phyloP scores from a whole-genome alignment of 306 rosid species.

The Canavalia gladiata region DNA sequence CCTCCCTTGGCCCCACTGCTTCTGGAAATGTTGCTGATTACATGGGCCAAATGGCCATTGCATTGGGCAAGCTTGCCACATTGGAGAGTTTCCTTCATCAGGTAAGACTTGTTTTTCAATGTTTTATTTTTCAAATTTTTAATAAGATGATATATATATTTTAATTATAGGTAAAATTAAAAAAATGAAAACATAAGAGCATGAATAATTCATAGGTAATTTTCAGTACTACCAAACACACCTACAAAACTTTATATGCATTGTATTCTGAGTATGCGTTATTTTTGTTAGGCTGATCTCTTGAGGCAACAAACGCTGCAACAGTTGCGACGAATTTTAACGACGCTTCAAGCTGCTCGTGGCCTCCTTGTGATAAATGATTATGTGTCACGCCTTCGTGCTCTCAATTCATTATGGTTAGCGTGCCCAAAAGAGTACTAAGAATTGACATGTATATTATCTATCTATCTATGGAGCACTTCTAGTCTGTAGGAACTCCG shows the following conservation, averaged over 20 bases:
- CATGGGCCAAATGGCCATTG: slow-evolving; percentile 97
- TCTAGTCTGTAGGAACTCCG: slow-evolving; percentile 9
- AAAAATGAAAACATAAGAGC: not conserved
- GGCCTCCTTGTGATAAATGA: slow-evolving; percentile 77
- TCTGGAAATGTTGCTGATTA: slow-evolving; percentile 81
- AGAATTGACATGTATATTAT: slow-evolving; percentile 19
- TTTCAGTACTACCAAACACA: not conserved
- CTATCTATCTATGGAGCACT: not conserved
- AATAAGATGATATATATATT: too few species aligned
- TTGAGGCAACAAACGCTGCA: slow-evolving; percentile 90
- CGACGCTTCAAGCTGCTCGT: slow-evolving; percentile 78
- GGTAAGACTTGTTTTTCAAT: slow-evolving; percentile 51
- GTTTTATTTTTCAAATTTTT: not conserved
- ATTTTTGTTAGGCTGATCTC: slow-evolving; percentile 75
- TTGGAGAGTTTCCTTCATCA: slow-evolving; percentile 81
- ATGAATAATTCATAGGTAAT: not conserved
- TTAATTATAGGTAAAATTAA: too few species aligned
- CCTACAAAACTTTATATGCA: not conserved
- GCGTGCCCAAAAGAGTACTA: slow-evolving; percentile 75
- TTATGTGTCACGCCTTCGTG: slow-evolving; percentile 75
- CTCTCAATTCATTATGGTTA: slow-evolving; percentile 87
- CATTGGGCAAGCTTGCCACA: slow-evolving; percentile 87
- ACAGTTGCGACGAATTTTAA: slow-evolving; percentile 78
- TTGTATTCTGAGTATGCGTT: not conserved
- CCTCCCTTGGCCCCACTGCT: slow-evolving; percentile 55